These are phyloP conservation scores for Sclerotinia glacialis DNA, from an alignment of 2,329 filamentous ascomycete genomes.

Conservation along the genomic window DNA sequence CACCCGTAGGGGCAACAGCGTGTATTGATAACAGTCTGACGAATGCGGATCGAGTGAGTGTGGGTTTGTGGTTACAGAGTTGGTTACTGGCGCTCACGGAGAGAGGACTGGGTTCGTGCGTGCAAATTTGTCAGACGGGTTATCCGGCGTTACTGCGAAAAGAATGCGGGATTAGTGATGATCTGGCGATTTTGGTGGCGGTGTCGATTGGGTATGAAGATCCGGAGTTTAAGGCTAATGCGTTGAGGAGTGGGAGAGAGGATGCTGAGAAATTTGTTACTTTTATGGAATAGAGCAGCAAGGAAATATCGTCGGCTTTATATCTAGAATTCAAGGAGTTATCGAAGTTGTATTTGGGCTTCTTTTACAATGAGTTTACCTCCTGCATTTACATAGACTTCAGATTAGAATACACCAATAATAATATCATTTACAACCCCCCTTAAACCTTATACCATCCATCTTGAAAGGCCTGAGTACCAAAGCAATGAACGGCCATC, in stretches of 20 bases:
- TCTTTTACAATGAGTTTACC: not conserved
- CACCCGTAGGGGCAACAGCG: conserved; percentile 5
- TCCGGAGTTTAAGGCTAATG: not conserved
- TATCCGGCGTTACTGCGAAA: conserved; percentile 6
- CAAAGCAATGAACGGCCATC: not conserved
- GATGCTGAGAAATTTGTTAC: not conserved
- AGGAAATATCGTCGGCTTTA: not conserved
- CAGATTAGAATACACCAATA: not conserved
- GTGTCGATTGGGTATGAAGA: conserved; percentile 20
- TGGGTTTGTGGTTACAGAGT: conserved; percentile 18
- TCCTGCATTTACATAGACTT: not conserved
- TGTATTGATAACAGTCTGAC: conserved; percentile 12
- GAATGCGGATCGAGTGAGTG: conserved; percentile 3
- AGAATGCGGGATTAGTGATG: conserved; percentile 10
- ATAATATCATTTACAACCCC: not conserved
- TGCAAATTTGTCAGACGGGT: conserved; percentile 12
- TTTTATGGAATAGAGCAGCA: conserved; percentile 10
- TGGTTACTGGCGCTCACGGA: conserved; percentile 18
- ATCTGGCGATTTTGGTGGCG: conserved; percentile 14
- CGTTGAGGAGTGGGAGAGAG: not conserved
- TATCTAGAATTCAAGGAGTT: not conserved
- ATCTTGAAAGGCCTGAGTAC: not conserved
- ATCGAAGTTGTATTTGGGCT: not conserved
- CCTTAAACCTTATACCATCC: not conserved
- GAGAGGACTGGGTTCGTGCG: conserved; percentile 5